phyloP scores from a whole-genome alignment of 1,284 basidiomycete genomes.

The Sporisorium reilianum region DNA sequence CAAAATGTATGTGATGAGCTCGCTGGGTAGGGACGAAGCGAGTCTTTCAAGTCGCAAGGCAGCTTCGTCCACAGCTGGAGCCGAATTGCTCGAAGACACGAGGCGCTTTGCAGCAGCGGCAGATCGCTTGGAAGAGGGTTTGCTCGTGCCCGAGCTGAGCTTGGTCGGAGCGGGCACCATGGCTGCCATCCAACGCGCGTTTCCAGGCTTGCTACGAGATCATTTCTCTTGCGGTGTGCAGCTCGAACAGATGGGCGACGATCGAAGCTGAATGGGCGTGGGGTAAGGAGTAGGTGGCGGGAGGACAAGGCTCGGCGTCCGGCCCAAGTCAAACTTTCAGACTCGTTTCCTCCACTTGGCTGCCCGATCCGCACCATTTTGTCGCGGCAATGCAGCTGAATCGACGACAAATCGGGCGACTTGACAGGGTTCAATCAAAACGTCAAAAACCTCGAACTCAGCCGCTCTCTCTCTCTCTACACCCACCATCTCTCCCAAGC shows the following conservation, averaged over 20 bases:
- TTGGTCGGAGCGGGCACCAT: slow-evolving; percentile 46
- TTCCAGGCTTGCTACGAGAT: not conserved
- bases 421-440: not conserved
- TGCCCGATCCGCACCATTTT: not conserved
- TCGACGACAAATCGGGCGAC: not conserved
- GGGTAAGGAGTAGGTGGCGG: slow-evolving; percentile 4
- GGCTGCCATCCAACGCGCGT: not conserved
- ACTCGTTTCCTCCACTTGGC: slow-evolving; percentile 9
- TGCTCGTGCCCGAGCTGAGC: slow-evolving; percentile 22
- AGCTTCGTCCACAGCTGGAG: slow-evolving; percentile 13
- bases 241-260: not conserved
- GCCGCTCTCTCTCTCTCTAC: not conserved
- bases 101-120: slow-evolving; percentile 6
- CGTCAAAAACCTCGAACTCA: slow-evolving; percentile 9
- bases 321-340: not conserved
- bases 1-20: slow-evolving; percentile 46
- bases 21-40: slow-evolving; percentile 42
- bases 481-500: slow-evolving; percentile 15
- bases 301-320: not conserved
- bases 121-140: slow-evolving; percentile 13
- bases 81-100: not conserved
- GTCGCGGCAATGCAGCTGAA: not conserved
- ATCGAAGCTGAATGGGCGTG: not conserved
- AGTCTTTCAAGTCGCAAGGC: slow-evolving; percentile 21
- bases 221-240: slow-evolving; percentile 6